Evolutionary conservation across 2,329 filamentous ascomycete genomes (phyloP).

Genomic region (Calonectria fujianensis): DNA sequence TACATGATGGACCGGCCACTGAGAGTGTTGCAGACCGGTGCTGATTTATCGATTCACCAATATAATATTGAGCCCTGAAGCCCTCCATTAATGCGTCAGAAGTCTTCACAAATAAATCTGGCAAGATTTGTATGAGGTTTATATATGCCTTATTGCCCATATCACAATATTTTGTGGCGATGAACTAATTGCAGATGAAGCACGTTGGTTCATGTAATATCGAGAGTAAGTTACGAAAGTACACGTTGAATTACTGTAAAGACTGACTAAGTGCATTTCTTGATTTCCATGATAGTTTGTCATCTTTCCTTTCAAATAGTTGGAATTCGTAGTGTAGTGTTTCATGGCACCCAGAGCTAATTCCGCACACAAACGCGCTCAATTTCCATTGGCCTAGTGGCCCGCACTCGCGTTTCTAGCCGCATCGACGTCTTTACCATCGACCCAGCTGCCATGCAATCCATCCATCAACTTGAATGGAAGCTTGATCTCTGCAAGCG

Average conservation of each 20-base stretch:
- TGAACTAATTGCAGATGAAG: neutral
- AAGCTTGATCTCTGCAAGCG: slow-evolving; percentile 1
- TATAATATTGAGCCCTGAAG: fast-evolving
- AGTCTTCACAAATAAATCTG: neutral
- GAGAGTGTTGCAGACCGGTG: too few species aligned
- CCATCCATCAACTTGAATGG: slow-evolving; percentile 14
- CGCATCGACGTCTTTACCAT: slow-evolving; percentile 1
- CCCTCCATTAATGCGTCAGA: neutral
- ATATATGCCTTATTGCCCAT: neutral
- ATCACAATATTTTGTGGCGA: neutral
- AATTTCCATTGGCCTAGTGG: neutral
- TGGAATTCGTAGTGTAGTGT: neutral
- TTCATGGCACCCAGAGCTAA: neutral
- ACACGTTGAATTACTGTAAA: neutral
- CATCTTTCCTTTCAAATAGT: neutral
- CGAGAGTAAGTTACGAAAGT: neutral
- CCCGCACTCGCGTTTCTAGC: neutral
- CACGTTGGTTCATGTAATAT: neutral
- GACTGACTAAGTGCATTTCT: neutral
- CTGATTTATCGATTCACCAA: neutral
- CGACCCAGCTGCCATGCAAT: slow-evolving; percentile 6
- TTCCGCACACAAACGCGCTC: too few species aligned
- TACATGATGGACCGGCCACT: too few species aligned
- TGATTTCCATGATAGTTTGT: neutral
- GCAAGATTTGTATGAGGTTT: neutral